Conservation (phyloP, 495 filamentous ascomycete genomes). For the Hypoxylon crocopeplum region DNA sequence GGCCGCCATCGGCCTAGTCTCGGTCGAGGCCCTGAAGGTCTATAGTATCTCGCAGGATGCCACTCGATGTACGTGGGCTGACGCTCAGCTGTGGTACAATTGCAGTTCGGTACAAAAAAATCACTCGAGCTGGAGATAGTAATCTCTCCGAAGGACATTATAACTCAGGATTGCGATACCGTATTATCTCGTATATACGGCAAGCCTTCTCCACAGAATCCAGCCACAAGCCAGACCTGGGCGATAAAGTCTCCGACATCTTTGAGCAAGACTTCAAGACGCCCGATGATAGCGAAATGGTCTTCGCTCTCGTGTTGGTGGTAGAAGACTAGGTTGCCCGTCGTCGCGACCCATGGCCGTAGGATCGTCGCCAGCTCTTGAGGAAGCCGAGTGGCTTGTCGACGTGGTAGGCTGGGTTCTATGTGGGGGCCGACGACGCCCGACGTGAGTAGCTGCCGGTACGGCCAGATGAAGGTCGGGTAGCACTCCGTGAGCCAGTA, state of each 20-base stretch:
- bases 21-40: slow-evolving; percentile 10
- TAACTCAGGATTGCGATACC: too few species aligned
- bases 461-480: slow-evolving; percentile 62
- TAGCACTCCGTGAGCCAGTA: slow-evolving; percentile 68
- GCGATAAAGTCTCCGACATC: too few species aligned
- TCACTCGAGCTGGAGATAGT: too few species aligned
- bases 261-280: slow-evolving; percentile 54
- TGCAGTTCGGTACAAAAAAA: slow-evolving; percentile 55
- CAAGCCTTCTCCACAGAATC: too few species aligned
- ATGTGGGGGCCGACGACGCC: slow-evolving; percentile 39
- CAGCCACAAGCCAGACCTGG: too few species aligned
- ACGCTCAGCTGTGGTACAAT: background rate
- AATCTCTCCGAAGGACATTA: too few species aligned
- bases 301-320: slow-evolving; percentile 59
- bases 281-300: slow-evolving; percentile 66
- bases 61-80: background rate
- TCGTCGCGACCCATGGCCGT: slow-evolving; percentile 54
- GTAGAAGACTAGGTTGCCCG: slow-evolving; percentile 56
- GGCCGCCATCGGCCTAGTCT: slow-evolving; percentile 16
- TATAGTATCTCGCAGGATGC: slow-evolving; percentile 6
- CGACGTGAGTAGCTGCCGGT: slow-evolving; percentile 52
- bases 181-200: too few species aligned
- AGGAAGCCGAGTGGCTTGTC: slow-evolving; percentile 64
- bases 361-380: slow-evolving; percentile 50
- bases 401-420: slow-evolving; percentile 39